Evolutionary conservation across 163 green algal genomes (phyloP).

Genomic region (Coccomyxa subellipsoidea): DNA sequence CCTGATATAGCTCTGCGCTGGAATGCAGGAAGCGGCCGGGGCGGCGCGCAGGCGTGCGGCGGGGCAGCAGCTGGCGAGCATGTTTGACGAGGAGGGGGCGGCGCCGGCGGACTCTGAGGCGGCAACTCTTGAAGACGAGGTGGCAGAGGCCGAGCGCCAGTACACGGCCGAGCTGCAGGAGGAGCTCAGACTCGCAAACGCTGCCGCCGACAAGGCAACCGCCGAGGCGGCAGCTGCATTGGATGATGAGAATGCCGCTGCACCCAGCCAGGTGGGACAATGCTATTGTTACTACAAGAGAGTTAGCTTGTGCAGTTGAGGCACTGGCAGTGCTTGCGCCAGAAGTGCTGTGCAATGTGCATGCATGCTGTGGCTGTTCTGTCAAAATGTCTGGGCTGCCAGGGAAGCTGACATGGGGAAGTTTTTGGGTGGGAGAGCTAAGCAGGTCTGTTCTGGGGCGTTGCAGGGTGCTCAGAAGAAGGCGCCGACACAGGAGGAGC

Average conservation of each 20-base stretch:
- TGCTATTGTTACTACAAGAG: no score
- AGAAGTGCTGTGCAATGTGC: not conserved
- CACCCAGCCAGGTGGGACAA: not conserved
- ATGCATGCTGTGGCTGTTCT: no score
- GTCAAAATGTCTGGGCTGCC: no score
- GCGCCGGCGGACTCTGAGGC: not conserved
- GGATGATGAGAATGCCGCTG: not conserved
- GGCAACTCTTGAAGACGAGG: not conserved
- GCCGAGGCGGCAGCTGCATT: not conserved
- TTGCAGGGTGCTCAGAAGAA: not conserved
- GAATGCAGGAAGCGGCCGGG: not conserved
- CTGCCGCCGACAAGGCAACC: not conserved
- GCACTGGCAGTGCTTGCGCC: no score
- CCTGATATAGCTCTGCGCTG: no score
- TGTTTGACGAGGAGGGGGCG: not conserved
- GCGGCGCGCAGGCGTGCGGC: not conserved
- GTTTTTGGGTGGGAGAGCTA: no score
- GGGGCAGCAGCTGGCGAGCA: not conserved
- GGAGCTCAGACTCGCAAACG: not conserved
- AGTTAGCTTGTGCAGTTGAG: no score
- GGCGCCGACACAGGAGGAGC: not conserved
- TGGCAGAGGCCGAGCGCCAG: not conserved
- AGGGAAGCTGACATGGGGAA: not conserved
- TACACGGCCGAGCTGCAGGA: constrained; percentile 3
- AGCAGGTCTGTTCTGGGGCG: not conserved